Evolutionary conservation across 176 grass and related monocot species (phyloP), one percentile per base, ranked within the genome.

Genomic region (Alloteropsis semialata): DNA sequence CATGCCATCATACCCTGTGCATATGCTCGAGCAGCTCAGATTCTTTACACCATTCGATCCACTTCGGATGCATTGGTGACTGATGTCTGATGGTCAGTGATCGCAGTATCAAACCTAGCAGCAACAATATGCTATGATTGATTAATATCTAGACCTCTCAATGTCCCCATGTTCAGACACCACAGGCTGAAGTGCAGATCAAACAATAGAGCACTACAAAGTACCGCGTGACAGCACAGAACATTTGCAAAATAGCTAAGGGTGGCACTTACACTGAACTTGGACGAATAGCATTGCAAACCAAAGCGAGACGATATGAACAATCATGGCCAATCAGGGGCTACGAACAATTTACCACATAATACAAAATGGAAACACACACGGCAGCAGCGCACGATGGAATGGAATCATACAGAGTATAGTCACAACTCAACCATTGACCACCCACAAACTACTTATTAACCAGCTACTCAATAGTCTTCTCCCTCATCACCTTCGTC

Each of bases 401-500:
- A 84, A 81, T 22, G 10, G 48, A 60, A 84, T 72, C 71, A 25
- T 77, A 46, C 45, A 46, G 75, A 66, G 81, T 91, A 84, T 65
- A 84, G 76, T 65, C 76, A 76, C 55, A 76, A 81, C 13, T 54
- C 45, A 27, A 78, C 77, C 83, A 78, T 82, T 78, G 82, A 90
- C 72, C 82, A 88, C 76, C 75, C 38, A 30, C n/a, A n/a, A 88
- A 84, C 85, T 84, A 91, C 70, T 87, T 70, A 87, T 84, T 64
- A 81, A 84, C 85, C 81, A 61, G 45, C 83, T 90, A 86, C n/a
- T 91, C 75, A 97, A 46, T 91, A 91, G 72, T 97, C 94, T 34
- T 97, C 94, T 9, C 85, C 82, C 5, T 97, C 94, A 0, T 97
- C 91, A 2, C 45, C 86, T 48, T 93, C 94, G 0, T 97, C 94